Evolutionary conservation across 345 rosid species (phyloP).

Genomic region (Rhodomyrtus tomentosa): DNA sequence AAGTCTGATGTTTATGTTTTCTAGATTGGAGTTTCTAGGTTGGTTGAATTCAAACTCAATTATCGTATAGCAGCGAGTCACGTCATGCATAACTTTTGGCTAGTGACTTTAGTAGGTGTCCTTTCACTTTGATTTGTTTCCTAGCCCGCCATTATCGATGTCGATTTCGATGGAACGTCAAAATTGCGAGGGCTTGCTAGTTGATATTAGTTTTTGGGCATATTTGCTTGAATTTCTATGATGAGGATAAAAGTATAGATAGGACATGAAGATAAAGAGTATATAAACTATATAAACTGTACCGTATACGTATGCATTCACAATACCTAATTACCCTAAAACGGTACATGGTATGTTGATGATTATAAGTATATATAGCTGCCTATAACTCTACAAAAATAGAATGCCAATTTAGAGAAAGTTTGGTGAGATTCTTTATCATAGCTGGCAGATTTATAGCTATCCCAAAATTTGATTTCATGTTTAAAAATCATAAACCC

Average conservation of each 20-base stretch:
- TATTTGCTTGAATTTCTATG: neutral
- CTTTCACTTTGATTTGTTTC: no score
- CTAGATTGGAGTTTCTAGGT: neutral
- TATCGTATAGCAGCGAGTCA: neutral
- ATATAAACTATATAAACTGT: neutral
- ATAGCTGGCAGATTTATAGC: neutral
- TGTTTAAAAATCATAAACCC: neutral
- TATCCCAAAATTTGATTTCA: neutral
- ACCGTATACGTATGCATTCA: neutral
- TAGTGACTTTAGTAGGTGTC: neutral
- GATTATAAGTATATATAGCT: neutral
- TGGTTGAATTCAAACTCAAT: neutral
- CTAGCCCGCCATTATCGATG: neutral
- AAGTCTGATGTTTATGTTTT: neutral
- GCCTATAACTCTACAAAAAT: neutral
- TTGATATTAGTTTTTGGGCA: neutral
- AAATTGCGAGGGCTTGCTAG: neutral
- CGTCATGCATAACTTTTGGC: neutral
- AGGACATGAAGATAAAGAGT: neutral
- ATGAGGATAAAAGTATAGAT: neutral
- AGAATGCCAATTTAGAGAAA: neutral
- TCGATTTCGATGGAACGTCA: rapidly evolving
- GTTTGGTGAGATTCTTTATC: neutral
- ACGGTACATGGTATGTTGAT: neutral
- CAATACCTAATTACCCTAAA: neutral